Evolutionary conservation across 1,284 basidiomycete species (phyloP).

Genomic region (Mycosarcoma maydis): DNA sequence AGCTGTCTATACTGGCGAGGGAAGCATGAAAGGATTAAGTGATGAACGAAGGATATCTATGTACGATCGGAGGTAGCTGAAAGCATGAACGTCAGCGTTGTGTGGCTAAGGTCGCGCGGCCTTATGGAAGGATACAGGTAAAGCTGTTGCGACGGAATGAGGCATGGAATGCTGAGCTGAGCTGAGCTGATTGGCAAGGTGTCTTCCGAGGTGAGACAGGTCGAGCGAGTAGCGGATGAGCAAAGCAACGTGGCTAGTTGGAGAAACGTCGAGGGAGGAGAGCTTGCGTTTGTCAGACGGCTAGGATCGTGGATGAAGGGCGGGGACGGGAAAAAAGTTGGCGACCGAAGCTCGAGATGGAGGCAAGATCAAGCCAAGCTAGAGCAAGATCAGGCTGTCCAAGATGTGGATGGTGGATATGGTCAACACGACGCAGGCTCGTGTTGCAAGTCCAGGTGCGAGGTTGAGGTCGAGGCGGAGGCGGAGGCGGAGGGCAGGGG

Average conservation of each 20-base stretch:
- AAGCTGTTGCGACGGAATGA: neutral
- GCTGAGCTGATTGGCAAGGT: neutral
- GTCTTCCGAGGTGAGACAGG: no score
- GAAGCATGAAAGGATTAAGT: constrained; percentile 5
- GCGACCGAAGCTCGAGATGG: no score
- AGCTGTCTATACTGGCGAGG: constrained; percentile 10
- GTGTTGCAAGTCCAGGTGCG: neutral
- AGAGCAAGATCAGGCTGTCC: no score
- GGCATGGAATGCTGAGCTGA: neutral
- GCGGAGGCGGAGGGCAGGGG: neutral
- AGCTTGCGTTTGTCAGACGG: neutral
- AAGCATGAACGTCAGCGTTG: neutral
- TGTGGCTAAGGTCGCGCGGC: neutral
- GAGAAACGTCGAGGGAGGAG: neutral
- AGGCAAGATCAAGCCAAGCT: neutral
- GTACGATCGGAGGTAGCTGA: neutral
- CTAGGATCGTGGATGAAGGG: neutral
- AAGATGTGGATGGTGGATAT: neutral
- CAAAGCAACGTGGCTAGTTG: neutral
- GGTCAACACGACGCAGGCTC: neutral
- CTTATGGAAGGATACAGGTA: neutral
- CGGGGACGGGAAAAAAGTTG: no score
- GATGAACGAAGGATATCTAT: neutral
- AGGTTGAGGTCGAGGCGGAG: no score
- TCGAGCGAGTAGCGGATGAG: neutral